Percentiles rank a stretch among this genome's conserved stretches.
Evolutionary conservation across 768 basidiomycete genomes (phyloP).

Genomic region (Leccinellum luteum): DNA sequence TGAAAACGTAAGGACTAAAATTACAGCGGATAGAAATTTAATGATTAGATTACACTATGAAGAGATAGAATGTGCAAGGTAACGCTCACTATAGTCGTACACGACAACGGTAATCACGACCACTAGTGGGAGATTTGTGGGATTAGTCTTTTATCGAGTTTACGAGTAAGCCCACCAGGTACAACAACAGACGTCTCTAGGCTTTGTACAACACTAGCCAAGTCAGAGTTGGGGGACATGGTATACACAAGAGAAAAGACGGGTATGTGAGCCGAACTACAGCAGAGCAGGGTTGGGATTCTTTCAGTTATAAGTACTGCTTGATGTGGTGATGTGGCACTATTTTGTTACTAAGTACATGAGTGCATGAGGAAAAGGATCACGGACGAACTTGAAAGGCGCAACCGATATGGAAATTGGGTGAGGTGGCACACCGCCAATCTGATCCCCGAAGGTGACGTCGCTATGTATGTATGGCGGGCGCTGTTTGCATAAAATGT

Average conservation of each 20-base stretch:
- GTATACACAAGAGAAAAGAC: not conserved
- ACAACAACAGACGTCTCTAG: not conserved
- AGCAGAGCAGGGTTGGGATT: not conserved
- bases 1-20: constrained; percentile 13
- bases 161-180: not conserved
- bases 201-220: not conserved
- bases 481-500: not conserved
- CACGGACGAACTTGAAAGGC: not conserved
- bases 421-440: not conserved
- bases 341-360: not conserved
- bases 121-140: not conserved
- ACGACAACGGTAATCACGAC: constrained; percentile 1
- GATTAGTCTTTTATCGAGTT: not conserved
- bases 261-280: not conserved
- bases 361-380: not conserved
- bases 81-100: constrained; percentile 16
- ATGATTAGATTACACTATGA: not conserved
- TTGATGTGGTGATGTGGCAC: not conserved
- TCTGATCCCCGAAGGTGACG: not conserved
- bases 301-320: not conserved
- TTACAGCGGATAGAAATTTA: not conserved
- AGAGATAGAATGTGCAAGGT: not conserved
- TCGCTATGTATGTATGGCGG: not conserved
- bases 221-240: constrained; percentile 1
- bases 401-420: not conserved